Base-by-base conservation (phyloP, 129 eudicot genomes). In the Lonicera japonica region DNA sequence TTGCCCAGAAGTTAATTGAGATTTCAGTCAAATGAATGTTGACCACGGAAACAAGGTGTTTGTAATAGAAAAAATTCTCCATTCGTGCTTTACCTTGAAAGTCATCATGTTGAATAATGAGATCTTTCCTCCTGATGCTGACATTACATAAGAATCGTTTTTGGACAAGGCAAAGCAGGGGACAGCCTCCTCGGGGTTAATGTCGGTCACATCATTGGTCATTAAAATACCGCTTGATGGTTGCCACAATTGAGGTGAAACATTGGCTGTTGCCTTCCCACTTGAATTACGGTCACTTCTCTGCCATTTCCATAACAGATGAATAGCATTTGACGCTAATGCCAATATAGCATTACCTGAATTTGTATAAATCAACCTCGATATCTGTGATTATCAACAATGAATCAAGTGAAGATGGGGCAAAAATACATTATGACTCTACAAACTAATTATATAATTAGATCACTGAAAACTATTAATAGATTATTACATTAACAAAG, bases 91-190 rank as follows among this genome's bases (percentile, higher is more conserved):
- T 67, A 90, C 97, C 97, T 90, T 90, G 68, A 90, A 90, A 41
- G 95, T 90, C 97, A 86, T 90, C 95, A 90, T 86, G 65, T 90
- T 83, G 73, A 90, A 90, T 63, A 90, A 72, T 19, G 97, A 90
- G 52, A 86, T 81, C 73, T 86, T 90, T 61, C 95, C 92, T 34
- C 97, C 97, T 0, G 97, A 90, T 54, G 97, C 97, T 38, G 97
- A 90, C 94, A 86, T 86, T 19, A 86, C 89, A 63, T 86, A 90
- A 21, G 90, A 81, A 68, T 90, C 95, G 47, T 90, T 83, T 64
- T 90, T 90, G 39, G 97, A 86, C 72, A 90, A 77, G 22, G 95
- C 95, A 86, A 90, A 86, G 83, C 97, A 90, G 16, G 95, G 83
- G 18, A 87, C 95, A 29, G 89, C 81, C 58, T 90, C 97, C 61